A percentile compares a stretch with the other conserved stretches of the same genome.
These are phyloP conservation scores for Chenopodium album DNA, from an alignment of 148 eudicot species.

Conservation along the genomic window DNA sequence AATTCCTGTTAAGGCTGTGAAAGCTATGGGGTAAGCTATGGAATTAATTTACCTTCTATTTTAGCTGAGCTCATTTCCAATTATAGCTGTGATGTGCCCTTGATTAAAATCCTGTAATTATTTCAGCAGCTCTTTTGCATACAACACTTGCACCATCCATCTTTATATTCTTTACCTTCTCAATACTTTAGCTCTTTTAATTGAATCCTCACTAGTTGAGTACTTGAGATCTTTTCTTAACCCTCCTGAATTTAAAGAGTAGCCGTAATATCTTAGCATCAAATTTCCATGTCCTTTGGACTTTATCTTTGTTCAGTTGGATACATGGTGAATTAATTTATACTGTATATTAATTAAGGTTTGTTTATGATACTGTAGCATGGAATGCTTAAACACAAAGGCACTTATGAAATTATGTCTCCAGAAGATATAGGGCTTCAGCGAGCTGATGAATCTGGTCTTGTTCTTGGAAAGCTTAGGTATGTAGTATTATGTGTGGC, in stretches of 20 bases:
- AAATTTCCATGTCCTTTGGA: not conserved
- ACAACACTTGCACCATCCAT: not conserved
- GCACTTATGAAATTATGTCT: slow-evolving; percentile 88
- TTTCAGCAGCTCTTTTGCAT: not conserved
- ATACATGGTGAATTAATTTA: not conserved
- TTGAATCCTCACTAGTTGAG: not conserved
- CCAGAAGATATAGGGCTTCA: slow-evolving; percentile 95
- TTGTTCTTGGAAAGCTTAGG: slow-evolving; percentile 98
- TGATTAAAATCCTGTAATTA: not conserved
- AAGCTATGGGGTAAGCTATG: not conserved
- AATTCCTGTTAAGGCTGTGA: not conserved
- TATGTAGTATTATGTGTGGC: slow-evolving; percentile 24
- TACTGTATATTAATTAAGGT: not conserved
- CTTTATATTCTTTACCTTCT: not conserved
- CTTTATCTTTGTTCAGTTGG: not conserved
- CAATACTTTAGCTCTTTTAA: not conserved
- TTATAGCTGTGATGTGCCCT: not conserved
- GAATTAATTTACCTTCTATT: not conserved
- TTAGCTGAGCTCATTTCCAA: not conserved
- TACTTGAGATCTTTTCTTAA: not conserved
- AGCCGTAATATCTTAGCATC: not conserved
- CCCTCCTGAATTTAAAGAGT: not conserved
- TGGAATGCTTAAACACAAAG: slow-evolving; percentile 91
- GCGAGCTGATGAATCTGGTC: slow-evolving; percentile 82
- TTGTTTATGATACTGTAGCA: slow-evolving; percentile 49